Base-by-base conservation (phyloP, 2,329 filamentous ascomycete genomes). In the Botrytis squamosa region DNA sequence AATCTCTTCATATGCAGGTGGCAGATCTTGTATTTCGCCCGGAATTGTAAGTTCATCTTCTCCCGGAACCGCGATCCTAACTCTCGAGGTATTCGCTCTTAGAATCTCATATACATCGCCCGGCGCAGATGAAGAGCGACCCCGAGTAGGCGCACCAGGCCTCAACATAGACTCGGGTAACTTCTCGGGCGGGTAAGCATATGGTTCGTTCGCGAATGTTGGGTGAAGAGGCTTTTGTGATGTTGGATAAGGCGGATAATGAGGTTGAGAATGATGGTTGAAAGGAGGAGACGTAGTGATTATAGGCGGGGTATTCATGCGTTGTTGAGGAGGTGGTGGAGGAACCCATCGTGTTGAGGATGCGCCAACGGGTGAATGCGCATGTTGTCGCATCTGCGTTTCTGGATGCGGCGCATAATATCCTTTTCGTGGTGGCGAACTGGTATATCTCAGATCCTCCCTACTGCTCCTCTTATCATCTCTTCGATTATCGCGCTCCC, bases 1-100 rank as follows among this genome's bases (percentile, higher is more conserved):
- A 7, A 69, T 20, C 9, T 72, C 64, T 67, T 72, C 64, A 36
- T 73, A 73, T 63, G 66, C 44, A 9, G 71, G 71, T 29, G 71
- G 71, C 4, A 66, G 40, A 46, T 73, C 71, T n/a, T 55, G 40
- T 36, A n/a, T 52, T 69, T 73, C 71, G 14, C 71, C 71, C 16
- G 71, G 71, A 63, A 73, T 25, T 16, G 71, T 73, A 33, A 73
- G 44, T 36, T 70, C 71, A 36, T 73, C 66, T 46, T 73, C 71
- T n/a, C 71, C 71, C 22, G 71, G 71, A 46, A 73, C 71, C 7
- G n/a, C 71, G 38, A 73, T 73, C 46, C 71, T 73, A 20, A 73
- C 71, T 55, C 71, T 70, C 22, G 66, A 70, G 16, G n/a, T 57
- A 38, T 70, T 63, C 22, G 65, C 59, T 55, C 38, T 73, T 49